A percentile compares a stretch with the other conserved stretches of the same genome.
These are phyloP conservation scores for Lithocarpus polystachyus DNA, from an alignment of 306 rosid species.

Conservation along the genomic window DNA sequence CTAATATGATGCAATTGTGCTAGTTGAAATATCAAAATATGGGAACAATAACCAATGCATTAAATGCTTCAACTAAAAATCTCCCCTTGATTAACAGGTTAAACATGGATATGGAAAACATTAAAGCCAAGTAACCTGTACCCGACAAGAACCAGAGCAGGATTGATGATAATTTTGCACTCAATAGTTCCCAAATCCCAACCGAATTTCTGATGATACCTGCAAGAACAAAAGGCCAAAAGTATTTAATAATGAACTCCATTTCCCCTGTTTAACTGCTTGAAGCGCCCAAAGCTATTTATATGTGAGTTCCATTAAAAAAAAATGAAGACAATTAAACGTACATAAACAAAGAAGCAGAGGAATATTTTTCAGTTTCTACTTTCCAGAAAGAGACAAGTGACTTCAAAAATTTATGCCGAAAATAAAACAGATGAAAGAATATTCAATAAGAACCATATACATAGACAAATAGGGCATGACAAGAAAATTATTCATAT, in stretches of 20 bases:
- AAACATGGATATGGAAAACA: constrained; percentile 4
- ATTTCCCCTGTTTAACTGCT: neutral
- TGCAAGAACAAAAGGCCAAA: constrained; percentile 20
- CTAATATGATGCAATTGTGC: neutral
- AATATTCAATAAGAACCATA: neutral
- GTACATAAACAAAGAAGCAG: neutral
- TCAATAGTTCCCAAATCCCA: constrained; percentile 5
- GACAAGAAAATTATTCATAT: neutral
- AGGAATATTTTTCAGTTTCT: neutral
- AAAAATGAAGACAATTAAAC: neutral
- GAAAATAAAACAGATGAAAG: neutral
- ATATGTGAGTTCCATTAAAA: neutral
- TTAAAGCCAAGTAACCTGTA: constrained; percentile 14
- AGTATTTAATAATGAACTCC: constrained; percentile 11
- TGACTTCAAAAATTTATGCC: neutral
- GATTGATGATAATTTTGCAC: neutral
- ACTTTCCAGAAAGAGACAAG: neutral
- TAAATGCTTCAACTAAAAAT: neutral
- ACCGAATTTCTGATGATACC: constrained; percentile 17
- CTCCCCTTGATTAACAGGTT: neutral
- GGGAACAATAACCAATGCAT: neutral
- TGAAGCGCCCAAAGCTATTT: neutral
- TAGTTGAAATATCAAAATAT: neutral
- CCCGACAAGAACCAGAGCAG: constrained; percentile 13
- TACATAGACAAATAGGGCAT: neutral